phyloP scores from a whole-genome alignment of 345 rosid genomes.

The Hypericum perforatum region DNA sequence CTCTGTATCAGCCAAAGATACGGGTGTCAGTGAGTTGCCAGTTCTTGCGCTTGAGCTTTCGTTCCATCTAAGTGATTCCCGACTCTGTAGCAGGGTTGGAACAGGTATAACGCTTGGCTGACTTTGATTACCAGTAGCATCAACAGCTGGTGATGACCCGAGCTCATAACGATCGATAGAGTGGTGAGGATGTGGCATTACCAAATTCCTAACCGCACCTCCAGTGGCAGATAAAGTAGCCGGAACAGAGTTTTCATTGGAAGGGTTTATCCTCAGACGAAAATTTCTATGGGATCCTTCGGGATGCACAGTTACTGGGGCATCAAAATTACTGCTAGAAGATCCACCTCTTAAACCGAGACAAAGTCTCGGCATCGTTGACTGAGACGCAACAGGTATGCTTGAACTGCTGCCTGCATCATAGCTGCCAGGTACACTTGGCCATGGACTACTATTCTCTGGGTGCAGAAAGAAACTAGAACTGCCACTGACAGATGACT shows the following conservation, averaged over 20 bases:
- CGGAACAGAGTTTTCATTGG: constrained; percentile 32
- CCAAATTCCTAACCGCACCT: constrained; percentile 32
- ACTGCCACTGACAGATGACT: constrained; percentile 44
- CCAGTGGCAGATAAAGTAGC: constrained; percentile 39
- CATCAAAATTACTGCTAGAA: constrained; percentile 26
- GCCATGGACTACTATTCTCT: constrained; percentile 40
- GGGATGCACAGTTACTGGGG: constrained; percentile 19
- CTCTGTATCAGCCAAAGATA: constrained; percentile 31
- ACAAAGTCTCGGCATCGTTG: constrained; percentile 36
- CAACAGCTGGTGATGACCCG: constrained; percentile 29
- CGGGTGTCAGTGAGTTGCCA: constrained; percentile 30
- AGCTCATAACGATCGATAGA: constrained; percentile 36
- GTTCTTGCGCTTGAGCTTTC: constrained; percentile 36
- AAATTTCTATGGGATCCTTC: constrained; percentile 54
- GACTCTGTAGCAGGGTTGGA: constrained; percentile 43
- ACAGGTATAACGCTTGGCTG: constrained; percentile 33
- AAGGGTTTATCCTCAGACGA: constrained; percentile 42
- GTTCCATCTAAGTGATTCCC: constrained; percentile 47
- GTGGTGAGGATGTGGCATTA: constrained; percentile 29
- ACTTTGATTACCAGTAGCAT: constrained; percentile 22
- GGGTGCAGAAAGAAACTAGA: constrained; percentile 43
- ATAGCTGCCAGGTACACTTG: constrained; percentile 24
- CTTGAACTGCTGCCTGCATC: constrained; percentile 29
- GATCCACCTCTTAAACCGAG: constrained; percentile 35
- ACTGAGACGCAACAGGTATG: constrained; percentile 34